Conservation (phyloP, 768 basidiomycete species). For the Mycena galopus region DNA sequence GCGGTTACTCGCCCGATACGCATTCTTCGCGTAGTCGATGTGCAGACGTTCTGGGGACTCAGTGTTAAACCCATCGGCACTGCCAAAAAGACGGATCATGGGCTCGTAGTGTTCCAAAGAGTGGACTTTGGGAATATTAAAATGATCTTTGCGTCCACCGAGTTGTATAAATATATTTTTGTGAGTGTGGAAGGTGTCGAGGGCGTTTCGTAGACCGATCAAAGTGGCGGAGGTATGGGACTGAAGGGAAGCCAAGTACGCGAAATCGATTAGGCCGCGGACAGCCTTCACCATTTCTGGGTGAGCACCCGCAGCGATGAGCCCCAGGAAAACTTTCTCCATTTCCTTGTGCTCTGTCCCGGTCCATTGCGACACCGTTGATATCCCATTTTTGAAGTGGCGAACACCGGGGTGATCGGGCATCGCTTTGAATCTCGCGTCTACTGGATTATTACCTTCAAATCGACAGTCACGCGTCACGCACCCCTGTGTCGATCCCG, state of each 20-base stretch:
- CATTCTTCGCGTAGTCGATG: conserved; percentile 52
- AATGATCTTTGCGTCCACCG: conserved; percentile 41
- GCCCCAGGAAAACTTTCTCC: conserved; percentile 44
- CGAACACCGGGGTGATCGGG: too few relatives aligned
- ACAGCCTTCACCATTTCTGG: conserved; percentile 24
- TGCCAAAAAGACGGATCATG: conserved; percentile 40
- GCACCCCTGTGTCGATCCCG: too few relatives aligned
- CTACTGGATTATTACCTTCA: too few relatives aligned
- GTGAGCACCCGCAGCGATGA: conserved; percentile 38
- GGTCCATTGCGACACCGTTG: conserved; percentile 31
- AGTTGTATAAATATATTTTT: conserved; percentile 43
- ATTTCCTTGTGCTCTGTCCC: conserved; percentile 45
- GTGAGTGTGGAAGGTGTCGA: conserved; percentile 42
- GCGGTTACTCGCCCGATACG: conserved; percentile 40
- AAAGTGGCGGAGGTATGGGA: conserved; percentile 41
- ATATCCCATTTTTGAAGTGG: too few relatives aligned
- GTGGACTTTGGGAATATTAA: conserved; percentile 53
- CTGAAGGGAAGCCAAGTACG: conserved; percentile 39
- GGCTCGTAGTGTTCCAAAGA: conserved; percentile 43
- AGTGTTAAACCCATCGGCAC: conserved; percentile 44
- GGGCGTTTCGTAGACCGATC: conserved; percentile 32
- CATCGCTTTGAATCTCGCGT: too few relatives aligned
- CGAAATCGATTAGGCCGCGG: conserved; percentile 34
- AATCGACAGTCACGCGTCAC: too few relatives aligned
- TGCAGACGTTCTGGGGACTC: too few relatives aligned